phyloP scores from a whole-genome alignment of 2,329 filamentous ascomycete species.

The Alternaria brassicae region DNA sequence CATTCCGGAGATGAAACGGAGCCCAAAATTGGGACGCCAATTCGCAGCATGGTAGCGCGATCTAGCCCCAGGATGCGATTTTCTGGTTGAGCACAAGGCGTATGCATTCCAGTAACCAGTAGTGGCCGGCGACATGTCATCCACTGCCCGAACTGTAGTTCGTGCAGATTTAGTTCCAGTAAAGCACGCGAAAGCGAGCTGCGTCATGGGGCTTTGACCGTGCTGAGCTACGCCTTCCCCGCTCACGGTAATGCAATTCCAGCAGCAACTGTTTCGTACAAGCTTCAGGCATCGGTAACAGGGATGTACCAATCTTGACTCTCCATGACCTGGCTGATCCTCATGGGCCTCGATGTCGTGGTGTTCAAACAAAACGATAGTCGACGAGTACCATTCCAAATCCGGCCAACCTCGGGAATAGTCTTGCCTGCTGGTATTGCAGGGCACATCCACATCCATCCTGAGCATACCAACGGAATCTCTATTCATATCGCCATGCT shows the following conservation, averaged over 20 bases:
- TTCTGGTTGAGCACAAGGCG: constrained; percentile 5
- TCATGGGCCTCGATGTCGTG: constrained; percentile 2
- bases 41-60: constrained; percentile 12
- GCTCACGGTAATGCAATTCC: not conserved
- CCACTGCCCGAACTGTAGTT: constrained; percentile 8
- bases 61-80: constrained; percentile 9
- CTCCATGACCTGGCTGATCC: not conserved
- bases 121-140: constrained; percentile 9
- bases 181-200: constrained; percentile 6
- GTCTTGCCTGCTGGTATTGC: not conserved
- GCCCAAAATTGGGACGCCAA: constrained; percentile 17
- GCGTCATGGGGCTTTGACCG: constrained; percentile 1
- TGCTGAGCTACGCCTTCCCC: constrained; percentile 8
- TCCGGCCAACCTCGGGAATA: not conserved
- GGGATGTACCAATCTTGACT: constrained; percentile 1
- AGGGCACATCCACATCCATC: not conserved
- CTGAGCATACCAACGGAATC: not conserved
- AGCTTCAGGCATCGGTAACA: not conserved
- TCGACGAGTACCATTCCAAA: not conserved
- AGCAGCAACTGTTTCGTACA: not conserved
- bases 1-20: constrained; percentile 28
- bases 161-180: not conserved
- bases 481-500: constrained; percentile 6
- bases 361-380: not conserved
- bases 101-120: not conserved